Base-by-base conservation (phyloP, 345 rosid species). In the Mangifera indica region DNA sequence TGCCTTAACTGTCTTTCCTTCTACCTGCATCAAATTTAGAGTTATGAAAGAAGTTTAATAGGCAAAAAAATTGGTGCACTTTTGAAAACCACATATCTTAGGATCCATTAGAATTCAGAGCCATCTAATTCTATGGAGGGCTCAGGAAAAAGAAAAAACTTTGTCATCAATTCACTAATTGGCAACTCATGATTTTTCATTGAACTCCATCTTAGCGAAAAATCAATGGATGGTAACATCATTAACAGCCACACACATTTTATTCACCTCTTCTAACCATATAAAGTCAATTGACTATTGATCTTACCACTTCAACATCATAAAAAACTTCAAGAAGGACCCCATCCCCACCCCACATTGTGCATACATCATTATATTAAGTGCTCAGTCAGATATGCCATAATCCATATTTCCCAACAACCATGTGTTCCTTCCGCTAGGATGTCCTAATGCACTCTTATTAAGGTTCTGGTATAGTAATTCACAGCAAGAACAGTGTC, bases 1-100 rank as follows among this genome's bases (percentile, higher is more conserved):
- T 10, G 91, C 93, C 87, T 90, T 90, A 4, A 90, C 85, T n/a
- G 86, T 87, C 76, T 90, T 90, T 67, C 93, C 96, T 75, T 90
- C 91, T 18, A 88, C 91, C 96, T 88, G 83, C 63, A 72, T 25
- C 64, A 60, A 53, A 7, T 37, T 37, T 37, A 37, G 8, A 37
- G 42, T 37, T 6, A 37, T 37, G 8, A 37, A 7, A 37, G 9
- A 37, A 37, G 42, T 37, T 37, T 37, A 7, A 37, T 37, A 37
- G 42, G 7, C 0, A 37, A 37, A 37, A 37, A 37, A 5, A 5
- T 34, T 34, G 40, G 40, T 34, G 3, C 14, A 46, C 7, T 42
- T 21, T 21, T 46, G 7, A 24, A 44, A 44, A 21, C 53, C 34
- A 21, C 11, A 21, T n/a, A 44, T 45, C 53, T 63, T 63, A 45